These are phyloP conservation scores for Penicillium sp. DNA, from an alignment of 2,329 filamentous ascomycete genomes.

Conservation along the genomic window DNA sequence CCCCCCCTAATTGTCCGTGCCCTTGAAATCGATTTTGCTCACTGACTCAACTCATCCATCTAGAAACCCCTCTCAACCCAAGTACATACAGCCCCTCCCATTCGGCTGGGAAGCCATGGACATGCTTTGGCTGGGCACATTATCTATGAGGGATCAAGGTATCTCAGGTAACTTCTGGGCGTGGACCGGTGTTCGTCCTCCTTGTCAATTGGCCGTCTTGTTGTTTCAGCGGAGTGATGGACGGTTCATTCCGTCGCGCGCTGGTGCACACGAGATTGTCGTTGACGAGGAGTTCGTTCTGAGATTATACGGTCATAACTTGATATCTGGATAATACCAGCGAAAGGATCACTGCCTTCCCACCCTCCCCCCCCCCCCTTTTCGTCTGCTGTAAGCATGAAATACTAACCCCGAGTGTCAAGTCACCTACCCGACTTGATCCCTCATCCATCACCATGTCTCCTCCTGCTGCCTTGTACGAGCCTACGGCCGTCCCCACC, in stretches of 20 bases:
- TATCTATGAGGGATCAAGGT: slow-evolving; percentile 43
- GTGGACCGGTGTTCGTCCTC: slow-evolving; percentile 60
- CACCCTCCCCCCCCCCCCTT: slow-evolving; percentile 33
- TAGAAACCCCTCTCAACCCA: slow-evolving; percentile 10
- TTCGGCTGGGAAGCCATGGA: slow-evolving; percentile 33
- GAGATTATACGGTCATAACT: slow-evolving; percentile 92
- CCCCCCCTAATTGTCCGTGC: neutral
- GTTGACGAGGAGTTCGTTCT: slow-evolving; percentile 34
- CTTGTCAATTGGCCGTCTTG: slow-evolving; percentile 8
- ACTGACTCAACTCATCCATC: too few relatives aligned
- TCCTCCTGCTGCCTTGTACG: slow-evolving; percentile 65
- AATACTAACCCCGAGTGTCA: slow-evolving; percentile 31
- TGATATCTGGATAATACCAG: slow-evolving; percentile 97
- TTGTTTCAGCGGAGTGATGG: too few relatives aligned
- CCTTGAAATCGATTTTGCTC: too few relatives aligned
- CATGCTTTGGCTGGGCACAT: slow-evolving; percentile 35
- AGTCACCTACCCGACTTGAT: slow-evolving; percentile 22
- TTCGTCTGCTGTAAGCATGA: slow-evolving; percentile 29
- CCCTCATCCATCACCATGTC: slow-evolving; percentile 57
- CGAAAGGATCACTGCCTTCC: slow-evolving; percentile 95
- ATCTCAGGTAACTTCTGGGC: slow-evolving; percentile 46
- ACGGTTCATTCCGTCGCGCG: too few relatives aligned
- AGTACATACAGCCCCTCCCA: slow-evolving; percentile 19
- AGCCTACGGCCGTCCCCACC: slow-evolving; percentile 37
- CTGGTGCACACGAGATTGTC: neutral